phyloP scores from a whole-genome alignment of 768 basidiomycete genomes.

The Suillus ampliporus region DNA sequence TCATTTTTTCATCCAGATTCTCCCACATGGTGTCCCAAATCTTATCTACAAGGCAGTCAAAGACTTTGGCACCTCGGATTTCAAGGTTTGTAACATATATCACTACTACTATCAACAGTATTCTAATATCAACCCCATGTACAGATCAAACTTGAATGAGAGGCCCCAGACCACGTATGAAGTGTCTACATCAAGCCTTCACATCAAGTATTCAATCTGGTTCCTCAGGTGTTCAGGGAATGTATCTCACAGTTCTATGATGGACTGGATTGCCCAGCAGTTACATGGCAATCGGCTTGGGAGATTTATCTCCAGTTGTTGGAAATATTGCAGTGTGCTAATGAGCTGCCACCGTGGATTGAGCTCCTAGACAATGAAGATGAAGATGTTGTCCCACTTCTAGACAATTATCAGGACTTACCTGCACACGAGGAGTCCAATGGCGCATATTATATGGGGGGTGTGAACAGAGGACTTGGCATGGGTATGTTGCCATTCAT shows the following conservation, averaged over 20 bases:
- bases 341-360: neutral
- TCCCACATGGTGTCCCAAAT: constrained; percentile 47
- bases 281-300: constrained; percentile 31
- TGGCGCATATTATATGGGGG: neutral
- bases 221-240: constrained; percentile 35
- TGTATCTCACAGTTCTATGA: constrained; percentile 24
- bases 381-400: neutral
- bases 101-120: neutral
- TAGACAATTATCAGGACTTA: neutral
- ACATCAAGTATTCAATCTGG: constrained; percentile 42
- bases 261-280: constrained; percentile 27
- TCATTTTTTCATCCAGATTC: constrained; percentile 12
- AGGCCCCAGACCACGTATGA: constrained; percentile 25
- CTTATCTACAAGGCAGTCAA: constrained; percentile 38
- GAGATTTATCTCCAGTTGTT: constrained; percentile 13
- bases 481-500: neutral
- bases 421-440: no score
- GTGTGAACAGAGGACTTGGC: neutral
- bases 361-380: neutral
- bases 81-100: constrained; percentile 34
- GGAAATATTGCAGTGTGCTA: neutral
- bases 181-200: constrained; percentile 37
- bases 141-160: constrained; percentile 25
- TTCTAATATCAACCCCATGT: neutral
- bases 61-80: constrained; percentile 35